These are phyloP conservation scores for Crithidia sp. DNA, from an alignment of 208 protist genomes.

Conservation along the genomic window DNA sequence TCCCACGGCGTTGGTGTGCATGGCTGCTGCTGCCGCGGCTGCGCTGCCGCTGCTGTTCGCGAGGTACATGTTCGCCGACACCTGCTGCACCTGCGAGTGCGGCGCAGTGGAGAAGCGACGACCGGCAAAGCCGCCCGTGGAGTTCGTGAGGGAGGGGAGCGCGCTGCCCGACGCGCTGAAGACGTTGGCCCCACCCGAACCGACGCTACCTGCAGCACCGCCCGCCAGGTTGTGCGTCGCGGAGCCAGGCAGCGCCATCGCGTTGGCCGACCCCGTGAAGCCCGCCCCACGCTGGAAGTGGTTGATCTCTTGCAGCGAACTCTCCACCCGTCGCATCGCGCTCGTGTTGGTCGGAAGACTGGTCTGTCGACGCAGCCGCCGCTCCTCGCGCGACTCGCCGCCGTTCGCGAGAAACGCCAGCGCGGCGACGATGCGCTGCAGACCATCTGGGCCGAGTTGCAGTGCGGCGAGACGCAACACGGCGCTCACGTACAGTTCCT, in stretches of 20 bases:
- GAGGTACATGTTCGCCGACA: not conserved
- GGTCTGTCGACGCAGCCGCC: conserved; percentile 1
- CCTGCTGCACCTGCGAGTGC: not conserved
- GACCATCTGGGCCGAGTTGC: conserved; percentile 18
- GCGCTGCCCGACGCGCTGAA: conserved; percentile 15
- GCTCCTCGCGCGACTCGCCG: conserved; percentile 32
- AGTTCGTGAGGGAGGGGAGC: not conserved
- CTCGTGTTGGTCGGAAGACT: not conserved
- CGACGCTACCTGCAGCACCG: not conserved
- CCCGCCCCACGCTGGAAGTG: conserved; percentile 26
- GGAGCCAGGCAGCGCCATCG: not conserved
- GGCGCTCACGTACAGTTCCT: conserved; percentile 36
- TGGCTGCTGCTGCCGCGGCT: not conserved
- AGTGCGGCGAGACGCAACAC: conserved; percentile 33
- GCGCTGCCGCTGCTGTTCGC: conserved; percentile 7
- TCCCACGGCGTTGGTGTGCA: no score
- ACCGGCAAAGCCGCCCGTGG: not conserved
- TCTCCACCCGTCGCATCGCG: conserved; percentile 1
- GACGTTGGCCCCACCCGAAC: not conserved
- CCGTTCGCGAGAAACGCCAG: conserved; percentile 31
- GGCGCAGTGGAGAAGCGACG: conserved; percentile 8
- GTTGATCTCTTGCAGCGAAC: conserved; percentile 19
- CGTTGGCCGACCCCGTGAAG: conserved; percentile 6
- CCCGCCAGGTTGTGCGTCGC: not conserved
- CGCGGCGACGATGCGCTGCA: conserved; percentile 27